phyloP scores from a whole-genome alignment of 192 early-diverging fungal species.

The Irineochytrium annulatum region DNA sequence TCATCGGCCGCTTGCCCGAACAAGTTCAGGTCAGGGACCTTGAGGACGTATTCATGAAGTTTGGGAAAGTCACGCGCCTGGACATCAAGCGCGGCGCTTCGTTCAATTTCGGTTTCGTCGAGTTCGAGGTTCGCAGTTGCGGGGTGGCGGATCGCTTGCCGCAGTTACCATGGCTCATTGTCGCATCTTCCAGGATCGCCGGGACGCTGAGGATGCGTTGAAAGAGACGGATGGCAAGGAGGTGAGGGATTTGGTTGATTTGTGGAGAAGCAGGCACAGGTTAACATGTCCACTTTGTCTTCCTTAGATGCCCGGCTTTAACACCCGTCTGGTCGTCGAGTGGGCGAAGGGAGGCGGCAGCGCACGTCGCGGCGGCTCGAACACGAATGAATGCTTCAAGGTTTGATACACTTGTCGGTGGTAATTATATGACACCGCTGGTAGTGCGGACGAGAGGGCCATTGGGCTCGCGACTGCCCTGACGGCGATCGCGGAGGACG shows the following conservation, averaged over 20 bases:
- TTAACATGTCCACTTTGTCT: background rate
- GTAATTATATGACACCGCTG: background rate
- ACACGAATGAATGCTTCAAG: conserved; percentile 32
- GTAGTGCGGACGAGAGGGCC: conserved; percentile 25
- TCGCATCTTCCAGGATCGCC: too few species aligned
- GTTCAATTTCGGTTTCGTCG: conserved; percentile 49
- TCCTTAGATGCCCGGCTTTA: conserved; percentile 8
- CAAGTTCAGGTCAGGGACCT: conserved; percentile 24
- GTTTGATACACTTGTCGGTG: background rate
- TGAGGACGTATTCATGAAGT: conserved; percentile 50
- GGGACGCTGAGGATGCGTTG: conserved; percentile 41
- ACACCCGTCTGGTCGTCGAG: conserved; percentile 25
- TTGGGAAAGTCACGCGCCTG: conserved; percentile 35
- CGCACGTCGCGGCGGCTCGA: conserved; percentile 9
- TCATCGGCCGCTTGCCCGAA: background rate
- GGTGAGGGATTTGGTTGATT: too few species aligned
- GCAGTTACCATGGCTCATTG: too few species aligned
- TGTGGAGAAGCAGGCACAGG: too few species aligned
- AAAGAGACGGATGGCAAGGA: conserved; percentile 19
- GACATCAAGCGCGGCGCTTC: conserved; percentile 36
- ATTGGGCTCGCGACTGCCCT: conserved; percentile 29
- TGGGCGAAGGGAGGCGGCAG: conserved; percentile 28
- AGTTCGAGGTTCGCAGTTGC: too few species aligned
- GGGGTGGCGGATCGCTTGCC: too few species aligned
- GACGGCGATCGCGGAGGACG: too few species aligned